Evolutionary conservation across 2,329 filamentous ascomycete genomes (phyloP).

Genomic region (Kalmusia sp.): DNA sequence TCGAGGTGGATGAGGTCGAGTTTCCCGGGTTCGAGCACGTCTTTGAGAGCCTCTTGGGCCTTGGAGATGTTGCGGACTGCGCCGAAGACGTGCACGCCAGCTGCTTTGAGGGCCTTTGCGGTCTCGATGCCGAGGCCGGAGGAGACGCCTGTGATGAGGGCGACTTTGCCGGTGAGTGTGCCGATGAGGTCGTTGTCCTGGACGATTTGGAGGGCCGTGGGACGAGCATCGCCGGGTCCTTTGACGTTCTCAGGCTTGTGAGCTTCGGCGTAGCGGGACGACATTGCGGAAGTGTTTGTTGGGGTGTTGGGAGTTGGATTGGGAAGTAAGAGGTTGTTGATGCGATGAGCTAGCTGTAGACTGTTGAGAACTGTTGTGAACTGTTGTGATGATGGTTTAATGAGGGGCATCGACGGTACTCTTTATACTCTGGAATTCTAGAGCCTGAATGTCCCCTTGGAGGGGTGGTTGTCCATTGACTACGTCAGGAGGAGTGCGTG

Average conservation of each 20-base stretch:
- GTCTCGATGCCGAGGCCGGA: constrained; percentile 30
- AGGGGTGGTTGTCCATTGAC: too few species aligned
- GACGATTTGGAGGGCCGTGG: constrained; percentile 50
- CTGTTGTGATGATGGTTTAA: not conserved
- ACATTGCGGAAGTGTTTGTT: not conserved
- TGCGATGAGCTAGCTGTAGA: not conserved
- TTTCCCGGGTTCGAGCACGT: constrained; percentile 11
- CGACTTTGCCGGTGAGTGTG: constrained; percentile 27
- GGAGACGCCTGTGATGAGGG: constrained; percentile 26
- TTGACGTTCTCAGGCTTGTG: constrained; percentile 16
- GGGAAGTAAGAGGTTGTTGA: not conserved
- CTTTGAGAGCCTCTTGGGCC: constrained; percentile 20
- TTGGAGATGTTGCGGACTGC: constrained; percentile 52
- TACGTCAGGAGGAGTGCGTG: too few species aligned
- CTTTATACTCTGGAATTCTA: not conserved
- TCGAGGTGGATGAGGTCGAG: constrained; percentile 24
- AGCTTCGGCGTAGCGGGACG: constrained; percentile 15
- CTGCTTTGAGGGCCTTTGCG: constrained; percentile 48
- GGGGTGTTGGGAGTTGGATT: not conserved
- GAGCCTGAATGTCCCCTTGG: too few species aligned
- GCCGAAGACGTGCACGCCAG: constrained; percentile 54
- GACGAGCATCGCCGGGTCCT: constrained; percentile 50
- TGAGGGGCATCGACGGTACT: not conserved
- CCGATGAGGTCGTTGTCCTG: constrained; percentile 47
- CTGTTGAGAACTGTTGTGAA: not conserved